Percentiles rank a stretch among this genome's conserved stretches.
Conservation (phyloP, 768 basidiomycete genomes). For the Tricholomella constricta region DNA sequence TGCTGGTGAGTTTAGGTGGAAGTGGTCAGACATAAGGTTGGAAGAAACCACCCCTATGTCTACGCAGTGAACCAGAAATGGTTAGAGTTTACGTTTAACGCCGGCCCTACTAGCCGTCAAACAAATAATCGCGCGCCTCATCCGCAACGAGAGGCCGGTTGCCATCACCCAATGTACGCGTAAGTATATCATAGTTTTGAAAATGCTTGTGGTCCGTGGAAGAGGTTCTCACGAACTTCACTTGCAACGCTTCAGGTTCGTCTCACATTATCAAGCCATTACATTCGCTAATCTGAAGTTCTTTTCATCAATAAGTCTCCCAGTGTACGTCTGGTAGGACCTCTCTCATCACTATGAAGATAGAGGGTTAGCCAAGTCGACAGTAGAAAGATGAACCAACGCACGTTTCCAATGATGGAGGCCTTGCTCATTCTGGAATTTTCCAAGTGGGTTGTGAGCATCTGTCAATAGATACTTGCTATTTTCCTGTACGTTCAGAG, state of each 20-base stretch:
- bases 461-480: constrained; percentile 63
- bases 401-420: constrained; percentile 76
- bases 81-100: not conserved
- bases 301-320: constrained; percentile 67
- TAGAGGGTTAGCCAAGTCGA: constrained; percentile 6
- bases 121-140: not conserved
- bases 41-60: constrained; percentile 4
- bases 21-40: constrained; percentile 38
- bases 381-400: constrained; percentile 25
- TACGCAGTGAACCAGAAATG: not conserved
- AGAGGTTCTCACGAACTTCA: too few relatives aligned
- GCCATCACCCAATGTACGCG: constrained; percentile 7
- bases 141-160: too few relatives aligned
- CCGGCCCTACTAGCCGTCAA: not conserved
- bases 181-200: too few relatives aligned
- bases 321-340: constrained; percentile 73
- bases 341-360: constrained; percentile 67
- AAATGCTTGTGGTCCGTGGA: too few relatives aligned
- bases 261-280: too few relatives aligned
- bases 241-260: too few relatives aligned
- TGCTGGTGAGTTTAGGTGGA: constrained; percentile 38
- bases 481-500: constrained; percentile 36
- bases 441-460: constrained; percentile 57
- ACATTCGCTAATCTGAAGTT: not conserved
- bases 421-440: constrained; percentile 66